Base-by-base conservation (phyloP, 2,329 filamentous ascomycete genomes). In the Xylariaceae sp. region DNA sequence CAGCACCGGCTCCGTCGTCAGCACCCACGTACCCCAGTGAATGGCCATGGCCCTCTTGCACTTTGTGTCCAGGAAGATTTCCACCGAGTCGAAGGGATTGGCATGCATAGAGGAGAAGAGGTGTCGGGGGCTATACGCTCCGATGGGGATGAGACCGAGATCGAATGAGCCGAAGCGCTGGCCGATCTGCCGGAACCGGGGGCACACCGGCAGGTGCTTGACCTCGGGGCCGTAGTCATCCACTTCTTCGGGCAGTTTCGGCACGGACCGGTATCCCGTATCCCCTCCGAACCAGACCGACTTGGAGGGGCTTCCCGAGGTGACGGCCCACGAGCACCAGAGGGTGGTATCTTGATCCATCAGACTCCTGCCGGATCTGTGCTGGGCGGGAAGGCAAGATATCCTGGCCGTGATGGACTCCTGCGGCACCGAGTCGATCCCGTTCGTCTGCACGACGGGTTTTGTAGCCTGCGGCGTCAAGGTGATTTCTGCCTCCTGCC, bases 281-380 rank as follows among this genome's bases (percentile, higher is more conserved):
- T 98, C 93, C 59, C 91, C 91, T 61, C 77, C 91, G 71, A 97
- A 97, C 79, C 87, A 96, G 41, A 96, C 84, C n/a, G 87, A 91
- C 66, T 87, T 88, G 18, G 83, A 85, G 20, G 64, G 59, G 5
- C 40, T 37, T 2, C 86, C 88, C 0, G 89, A 90, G 26, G 81
- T 78, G 18, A 98, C 81, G 50, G 84, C 87, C 92, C 93, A 98
- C 10, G 89, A 93, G 44, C 88, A 86, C 93, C 93, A 98, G 4
- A 98, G 82, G 0, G 93, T 96, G 42, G 81, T 82, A 59, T 85
- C 83, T 60, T 84, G 85, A 74, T 96, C 91, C 58, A 88, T 86
- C 0, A 80, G 74, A 0, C 79, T 82, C 41, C 93, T 80, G 4
- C 87, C 88, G 1, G 86, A 90, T 3, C 85, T 87, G 74, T 97